Conservation (phyloP, 495 filamentous ascomycete genomes). For the Lepraria neglecta region DNA sequence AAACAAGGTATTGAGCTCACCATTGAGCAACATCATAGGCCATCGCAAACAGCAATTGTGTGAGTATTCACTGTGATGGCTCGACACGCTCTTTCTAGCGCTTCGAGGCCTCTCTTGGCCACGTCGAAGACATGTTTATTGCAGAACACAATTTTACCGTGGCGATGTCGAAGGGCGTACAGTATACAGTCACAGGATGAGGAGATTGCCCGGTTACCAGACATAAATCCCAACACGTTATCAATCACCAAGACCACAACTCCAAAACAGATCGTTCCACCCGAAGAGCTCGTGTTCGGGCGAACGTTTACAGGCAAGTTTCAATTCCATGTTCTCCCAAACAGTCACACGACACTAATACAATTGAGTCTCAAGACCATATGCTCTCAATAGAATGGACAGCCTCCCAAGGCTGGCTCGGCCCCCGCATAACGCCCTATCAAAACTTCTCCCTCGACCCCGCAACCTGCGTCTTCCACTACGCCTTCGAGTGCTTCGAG, state of each 20-base stretch:
- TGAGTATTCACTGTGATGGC: neutral
- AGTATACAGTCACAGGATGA: constrained; percentile 53
- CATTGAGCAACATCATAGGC: neutral
- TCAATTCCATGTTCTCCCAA: neutral
- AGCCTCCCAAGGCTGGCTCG: constrained; percentile 68
- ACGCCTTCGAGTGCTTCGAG: constrained; percentile 95
- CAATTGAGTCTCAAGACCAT: constrained; percentile 57
- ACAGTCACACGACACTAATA: constrained; percentile 1
- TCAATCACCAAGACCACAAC: constrained; percentile 63
- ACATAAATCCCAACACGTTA: constrained; percentile 71
- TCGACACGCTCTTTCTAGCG: neutral
- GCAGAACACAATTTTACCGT: constrained; percentile 23
- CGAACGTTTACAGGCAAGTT: constrained; percentile 72
- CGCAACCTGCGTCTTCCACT: constrained; percentile 96
- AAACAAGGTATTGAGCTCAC: neutral
- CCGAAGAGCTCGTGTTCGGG: constrained; percentile 80
- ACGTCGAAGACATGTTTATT: constrained; percentile 1
- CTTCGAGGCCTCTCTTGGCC: neutral
- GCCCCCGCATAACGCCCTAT: constrained; percentile 80
- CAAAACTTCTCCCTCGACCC: constrained; percentile 95
- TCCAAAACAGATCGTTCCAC: constrained; percentile 64
- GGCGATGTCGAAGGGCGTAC: constrained; percentile 46
- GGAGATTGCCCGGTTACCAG: constrained; percentile 47
- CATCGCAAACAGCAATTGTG: neutral
- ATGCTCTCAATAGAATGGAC: constrained; percentile 97